phyloP scores from a whole-genome alignment of 1,139 yeast species.

The Geotrichum bryndzae region DNA sequence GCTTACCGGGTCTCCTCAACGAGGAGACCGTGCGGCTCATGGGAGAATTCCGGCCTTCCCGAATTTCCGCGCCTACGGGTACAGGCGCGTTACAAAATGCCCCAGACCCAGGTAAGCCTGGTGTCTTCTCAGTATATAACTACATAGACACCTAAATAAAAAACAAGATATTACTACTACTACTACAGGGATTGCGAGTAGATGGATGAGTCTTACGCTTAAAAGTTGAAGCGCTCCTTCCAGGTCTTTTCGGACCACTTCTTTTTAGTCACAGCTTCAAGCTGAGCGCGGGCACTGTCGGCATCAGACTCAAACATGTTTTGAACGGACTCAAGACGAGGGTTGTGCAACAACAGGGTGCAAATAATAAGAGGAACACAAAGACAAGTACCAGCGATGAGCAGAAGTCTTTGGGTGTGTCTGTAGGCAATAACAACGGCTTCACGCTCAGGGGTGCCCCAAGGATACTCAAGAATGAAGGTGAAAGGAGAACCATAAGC shows the following conservation, averaged over 20 bases:
- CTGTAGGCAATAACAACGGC: constrained; percentile 55
- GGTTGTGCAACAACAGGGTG: constrained; percentile 52
- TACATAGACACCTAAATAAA: too few species aligned
- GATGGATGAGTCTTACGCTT: background rate
- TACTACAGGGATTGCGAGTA: background rate
- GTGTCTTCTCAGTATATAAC: too few species aligned
- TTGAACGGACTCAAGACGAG: constrained; percentile 37
- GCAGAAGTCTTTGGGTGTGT: constrained; percentile 52
- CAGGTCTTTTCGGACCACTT: background rate
- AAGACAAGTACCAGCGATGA: constrained; percentile 52
- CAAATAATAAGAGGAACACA: constrained; percentile 47
- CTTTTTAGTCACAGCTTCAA: background rate
- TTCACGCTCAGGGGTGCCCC: constrained; percentile 57
- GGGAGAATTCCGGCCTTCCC: too few species aligned
- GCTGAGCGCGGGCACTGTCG: background rate
- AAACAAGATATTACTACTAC: too few species aligned
- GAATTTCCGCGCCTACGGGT: too few species aligned
- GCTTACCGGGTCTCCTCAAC: too few species aligned
- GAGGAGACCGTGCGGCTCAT: too few species aligned
- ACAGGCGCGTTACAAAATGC: too few species aligned
- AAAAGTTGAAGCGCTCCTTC: background rate
- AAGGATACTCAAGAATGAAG: constrained; percentile 43
- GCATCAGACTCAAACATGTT: constrained; percentile 30
- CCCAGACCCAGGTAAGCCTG: too few species aligned
- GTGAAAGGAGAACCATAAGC: constrained; percentile 54